Evolutionary conservation across 176 grass and related monocot genomes (phyloP), one percentile per base, ranked within the genome.

Genomic region (Oryza meridionalis): DNA sequence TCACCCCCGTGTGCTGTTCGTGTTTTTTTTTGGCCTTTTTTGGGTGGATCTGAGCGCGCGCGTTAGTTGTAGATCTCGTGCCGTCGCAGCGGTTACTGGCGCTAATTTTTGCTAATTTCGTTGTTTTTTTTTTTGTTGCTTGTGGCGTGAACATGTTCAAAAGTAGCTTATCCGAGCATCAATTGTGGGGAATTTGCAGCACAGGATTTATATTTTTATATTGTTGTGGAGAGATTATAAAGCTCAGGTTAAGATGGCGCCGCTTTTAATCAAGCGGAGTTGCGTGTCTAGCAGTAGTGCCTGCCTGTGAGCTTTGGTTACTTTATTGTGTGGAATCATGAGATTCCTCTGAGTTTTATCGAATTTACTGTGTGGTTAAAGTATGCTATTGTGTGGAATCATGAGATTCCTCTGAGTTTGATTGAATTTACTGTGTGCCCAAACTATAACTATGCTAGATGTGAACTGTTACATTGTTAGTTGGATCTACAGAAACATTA

Each of bases 41-140:
- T 24, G 46, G 14, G 22, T 61, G 44, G 63, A 84, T 84, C 76
- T 69, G 80, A n/a, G 25, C 4, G 15, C 47, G 49, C 1, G n/a
- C 35, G 0, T 4, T 76, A 16, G 51, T 14, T 4, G 8, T 86
- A 77, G 83, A 86, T 86, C 84, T 68, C 11, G 24, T 35, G 12
- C 71, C 2, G 17, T 13, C 68, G 11, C 43, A 47, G 24, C 58
- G 22, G 32, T 75, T 31, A 2, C 5, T 61, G 27, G 70, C 12
- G 77, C 15, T 2, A 22, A 24, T 69, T 84, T 84, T 26, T 47
- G 42, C 31, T 65, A 2, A 27, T 47, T 70, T 70, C 6, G 1
- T 58, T 81, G 16, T 81, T 85, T 81, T 85, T 81, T 85, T 89
- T 65, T 33, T 82, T 37, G 35, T 37, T 66, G 22, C 17, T 81